Evolutionary conservation across 208 protist genomes (phyloP).

Genomic region (Lotmaria passim): DNA sequence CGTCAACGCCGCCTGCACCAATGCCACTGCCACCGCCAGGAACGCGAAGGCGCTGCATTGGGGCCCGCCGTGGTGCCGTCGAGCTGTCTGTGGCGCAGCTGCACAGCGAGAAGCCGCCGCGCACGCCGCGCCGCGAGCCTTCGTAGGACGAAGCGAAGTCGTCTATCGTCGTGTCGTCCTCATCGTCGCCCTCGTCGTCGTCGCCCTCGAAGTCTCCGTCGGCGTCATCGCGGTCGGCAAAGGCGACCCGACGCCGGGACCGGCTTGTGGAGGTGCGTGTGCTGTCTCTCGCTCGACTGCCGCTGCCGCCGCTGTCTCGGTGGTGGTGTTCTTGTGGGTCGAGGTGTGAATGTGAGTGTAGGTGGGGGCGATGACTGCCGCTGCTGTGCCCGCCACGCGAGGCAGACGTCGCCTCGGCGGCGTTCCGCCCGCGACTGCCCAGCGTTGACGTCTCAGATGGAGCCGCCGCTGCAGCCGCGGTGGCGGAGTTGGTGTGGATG

Average conservation of each 20-base stretch:
- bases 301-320: neutral
- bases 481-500: neutral
- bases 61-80: neutral
- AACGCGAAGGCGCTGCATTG: neutral
- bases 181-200: neutral
- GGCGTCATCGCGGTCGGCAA: neutral
- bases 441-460: neutral
- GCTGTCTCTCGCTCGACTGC: neutral
- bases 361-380: too few species aligned
- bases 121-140: constrained; percentile 3
- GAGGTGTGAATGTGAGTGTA: too few species aligned
- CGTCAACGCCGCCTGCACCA: neutral
- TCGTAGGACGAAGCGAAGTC: neutral
- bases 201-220: neutral
- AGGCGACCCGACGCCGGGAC: neutral
- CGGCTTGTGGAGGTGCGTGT: neutral
- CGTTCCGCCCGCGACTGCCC: neutral
- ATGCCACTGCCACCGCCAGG: too few species aligned
- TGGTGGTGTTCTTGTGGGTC: too few species aligned
- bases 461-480: neutral
- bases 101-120: constrained; percentile 18
- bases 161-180: neutral
- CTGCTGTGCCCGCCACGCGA: too few species aligned
- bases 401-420: neutral
- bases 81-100: constrained; percentile 12